A percentile compares a stretch with the other conserved stretches of the same genome.
Evolutionary conservation across 2,329 filamentous ascomycete genomes (phyloP).

Genomic region (Berkeleyomyces basicola): DNA sequence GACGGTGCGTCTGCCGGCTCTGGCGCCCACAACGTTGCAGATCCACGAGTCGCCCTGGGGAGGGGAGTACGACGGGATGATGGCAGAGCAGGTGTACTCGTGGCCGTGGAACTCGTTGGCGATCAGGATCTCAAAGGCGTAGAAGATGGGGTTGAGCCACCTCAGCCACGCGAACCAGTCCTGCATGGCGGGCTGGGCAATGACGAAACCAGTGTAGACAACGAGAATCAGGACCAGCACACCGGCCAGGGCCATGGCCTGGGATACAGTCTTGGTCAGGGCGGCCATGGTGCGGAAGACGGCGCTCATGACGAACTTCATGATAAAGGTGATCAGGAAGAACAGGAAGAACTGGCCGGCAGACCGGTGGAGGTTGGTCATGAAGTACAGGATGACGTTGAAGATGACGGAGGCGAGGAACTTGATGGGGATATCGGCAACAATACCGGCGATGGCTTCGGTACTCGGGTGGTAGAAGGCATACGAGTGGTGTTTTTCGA

Average conservation of each 20-base stretch:
- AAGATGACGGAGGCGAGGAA: slow-evolving; percentile 33
- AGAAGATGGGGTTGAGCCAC: slow-evolving; percentile 57
- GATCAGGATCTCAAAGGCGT: slow-evolving; percentile 57
- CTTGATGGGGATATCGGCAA: slow-evolving; percentile 41
- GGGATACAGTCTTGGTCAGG: slow-evolving; percentile 46
- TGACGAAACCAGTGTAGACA: slow-evolving; percentile 42
- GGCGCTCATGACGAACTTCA: slow-evolving; percentile 57
- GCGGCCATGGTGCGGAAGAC: slow-evolving; percentile 61
- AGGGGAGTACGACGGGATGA: slow-evolving; percentile 31
- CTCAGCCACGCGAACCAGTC: slow-evolving; percentile 63
- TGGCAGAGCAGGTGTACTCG: slow-evolving; percentile 36
- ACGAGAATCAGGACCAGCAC: slow-evolving; percentile 42
- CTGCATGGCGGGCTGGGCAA: slow-evolving; percentile 40
- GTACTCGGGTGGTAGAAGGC: slow-evolving; percentile 35
- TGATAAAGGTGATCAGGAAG: slow-evolving; percentile 50
- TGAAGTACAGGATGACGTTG: slow-evolving; percentile 42
- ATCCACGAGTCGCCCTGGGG: slow-evolving; percentile 31
- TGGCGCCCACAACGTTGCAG: slow-evolving; percentile 37
- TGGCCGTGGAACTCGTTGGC: slow-evolving; percentile 51
- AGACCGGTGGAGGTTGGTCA: slow-evolving; percentile 36
- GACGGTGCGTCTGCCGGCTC: slow-evolving; percentile 35
- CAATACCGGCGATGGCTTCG: slow-evolving; percentile 37
- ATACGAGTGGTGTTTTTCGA: slow-evolving; percentile 32
- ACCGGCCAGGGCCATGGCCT: slow-evolving; percentile 37
- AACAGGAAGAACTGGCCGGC: slow-evolving; percentile 61